Percentiles rank a stretch among this genome's conserved stretches.
These are phyloP conservation scores for Backusella tuberculispora DNA, from an alignment of 192 early-diverging fungal species.

Conservation along the genomic window DNA sequence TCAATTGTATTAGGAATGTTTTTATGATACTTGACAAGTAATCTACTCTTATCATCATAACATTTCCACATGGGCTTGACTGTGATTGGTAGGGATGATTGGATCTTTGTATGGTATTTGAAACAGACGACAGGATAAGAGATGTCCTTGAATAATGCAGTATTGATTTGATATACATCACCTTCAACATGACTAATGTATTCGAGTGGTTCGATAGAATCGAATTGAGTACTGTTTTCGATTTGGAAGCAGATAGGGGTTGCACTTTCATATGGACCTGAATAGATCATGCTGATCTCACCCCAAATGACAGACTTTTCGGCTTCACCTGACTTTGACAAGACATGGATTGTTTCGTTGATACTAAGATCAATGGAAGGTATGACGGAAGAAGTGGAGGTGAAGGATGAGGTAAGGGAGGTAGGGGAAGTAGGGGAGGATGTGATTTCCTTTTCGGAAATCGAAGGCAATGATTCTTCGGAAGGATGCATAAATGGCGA, in stretches of 20 bases:
- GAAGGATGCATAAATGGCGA: conserved; percentile 4
- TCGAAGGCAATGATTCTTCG: neutral
- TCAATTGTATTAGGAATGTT: conserved; percentile 37
- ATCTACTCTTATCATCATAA: conserved; percentile 49
- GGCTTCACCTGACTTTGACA: conserved; percentile 47
- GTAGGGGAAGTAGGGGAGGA: neutral
- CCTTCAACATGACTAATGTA: conserved; percentile 41
- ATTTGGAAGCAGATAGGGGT: conserved; percentile 43
- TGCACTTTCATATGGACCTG: conserved; percentile 26
- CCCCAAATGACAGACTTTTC: conserved; percentile 50
- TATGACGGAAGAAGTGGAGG: neutral
- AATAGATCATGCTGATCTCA: conserved; percentile 47
- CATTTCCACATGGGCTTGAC: conserved; percentile 58
- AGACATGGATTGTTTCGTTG: conserved; percentile 49
- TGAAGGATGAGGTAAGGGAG: neutral
- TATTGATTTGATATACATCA: conserved; percentile 46
- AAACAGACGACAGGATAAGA: conserved; percentile 17
- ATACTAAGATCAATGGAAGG: conserved; percentile 36
- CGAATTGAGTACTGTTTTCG: conserved; percentile 37
- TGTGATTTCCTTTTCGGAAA: neutral
- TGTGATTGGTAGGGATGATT: conserved; percentile 32
- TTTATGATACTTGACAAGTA: conserved; percentile 54
- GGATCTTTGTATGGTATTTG: conserved; percentile 32
- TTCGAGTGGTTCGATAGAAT: conserved; percentile 43
- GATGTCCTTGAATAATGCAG: conserved; percentile 35